Base-by-base conservation (phyloP, 2,329 filamentous ascomycete genomes). In the Daldinia sp. region DNA sequence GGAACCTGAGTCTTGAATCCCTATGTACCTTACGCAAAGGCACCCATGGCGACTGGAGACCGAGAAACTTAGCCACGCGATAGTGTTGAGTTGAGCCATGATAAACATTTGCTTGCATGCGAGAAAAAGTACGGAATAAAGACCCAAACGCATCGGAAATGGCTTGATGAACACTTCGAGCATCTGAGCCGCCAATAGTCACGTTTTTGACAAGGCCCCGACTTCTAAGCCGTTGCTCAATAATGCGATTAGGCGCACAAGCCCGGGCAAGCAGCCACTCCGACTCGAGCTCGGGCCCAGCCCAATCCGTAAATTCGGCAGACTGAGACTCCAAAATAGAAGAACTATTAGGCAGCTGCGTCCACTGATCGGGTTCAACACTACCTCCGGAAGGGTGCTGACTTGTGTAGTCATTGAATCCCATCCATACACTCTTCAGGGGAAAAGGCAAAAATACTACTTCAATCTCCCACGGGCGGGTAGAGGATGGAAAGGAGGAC, bases 11-110 rank as follows among this genome's bases (percentile, higher is more conserved):
- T 23, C 87, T 85, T 0, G 89, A 88, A 59, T 92, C 89, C 71
- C 90, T 92, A 72, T 91, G 86, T 2, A 92, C 79, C 74, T 94
- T 94, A 51, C 91, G 86, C 15, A 94, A 79, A 4, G 91, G 91
- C n/a, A 94, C 83, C 84, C 90, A 92, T 0, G 85, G 77, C 41
- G 90, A 87, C 55, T 85, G 83, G 15, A 94, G 80, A 4, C 88
- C 91, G 17, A 88, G 78, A 53, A 83, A 87, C 37, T 79, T 79
- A 3, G 77, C 70, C 9, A 78, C 72, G 43, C 75, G 75, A n/a
- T 71, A 70, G 45, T 78, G 77, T 3, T 74, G 66, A 8, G 70
- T 71, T 3, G 73, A 73, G 6, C 72, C 70, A n/a, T 75, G 73
- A 63, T 72, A 66, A 15, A 72, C 69, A 19, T 73, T 72, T 43